These are phyloP conservation scores for Ogataea sp. DNA, from an alignment of 805 yeast genomes.

Conservation along the genomic window DNA sequence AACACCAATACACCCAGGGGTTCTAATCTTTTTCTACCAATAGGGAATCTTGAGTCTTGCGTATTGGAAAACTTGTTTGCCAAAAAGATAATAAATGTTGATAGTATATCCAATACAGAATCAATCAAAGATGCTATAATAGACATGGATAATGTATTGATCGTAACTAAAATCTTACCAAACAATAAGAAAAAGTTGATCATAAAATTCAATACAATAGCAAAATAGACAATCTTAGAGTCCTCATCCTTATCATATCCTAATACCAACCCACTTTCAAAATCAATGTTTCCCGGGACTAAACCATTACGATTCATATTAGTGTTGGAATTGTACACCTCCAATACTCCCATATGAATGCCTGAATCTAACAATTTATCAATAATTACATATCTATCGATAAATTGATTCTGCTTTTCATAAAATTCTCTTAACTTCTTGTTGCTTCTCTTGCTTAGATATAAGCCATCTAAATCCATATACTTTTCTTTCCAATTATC, in stretches of 20 bases:
- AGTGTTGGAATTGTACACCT: conserved; percentile 53
- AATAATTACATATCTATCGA: conserved; percentile 48
- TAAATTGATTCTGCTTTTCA: conserved; percentile 48
- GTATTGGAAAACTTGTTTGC: conserved; percentile 40
- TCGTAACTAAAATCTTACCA: conserved; percentile 53
- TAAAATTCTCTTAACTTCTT: conserved; percentile 36
- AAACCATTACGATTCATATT: conserved; percentile 21
- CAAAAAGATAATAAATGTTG: conserved; percentile 63
- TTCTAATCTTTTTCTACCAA: conserved; percentile 66
- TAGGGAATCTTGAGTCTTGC: conserved; percentile 39
- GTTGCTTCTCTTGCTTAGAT: conserved; percentile 17
- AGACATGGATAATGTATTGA: conserved; percentile 65
- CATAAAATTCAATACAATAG: conserved; percentile 56
- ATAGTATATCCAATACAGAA: conserved; percentile 63
- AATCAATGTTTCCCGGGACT: conserved; percentile 54
- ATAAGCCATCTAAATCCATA: conserved; percentile 14
- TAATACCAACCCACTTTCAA: conserved; percentile 48
- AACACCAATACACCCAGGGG: conserved; percentile 74
- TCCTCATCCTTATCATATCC: conserved; percentile 36
- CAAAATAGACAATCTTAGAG: conserved; percentile 38
- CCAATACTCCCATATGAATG: conserved; percentile 54
- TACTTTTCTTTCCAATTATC: conserved; percentile 30
- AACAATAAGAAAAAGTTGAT: conserved; percentile 50
- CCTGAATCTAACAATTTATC: conserved; percentile 67
- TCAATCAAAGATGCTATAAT: conserved; percentile 74